Percentiles rank a stretch among this genome's conserved stretches.
phyloP scores from a whole-genome alignment of 352 stramenopile species.

The Phytophthora colocasiae region DNA sequence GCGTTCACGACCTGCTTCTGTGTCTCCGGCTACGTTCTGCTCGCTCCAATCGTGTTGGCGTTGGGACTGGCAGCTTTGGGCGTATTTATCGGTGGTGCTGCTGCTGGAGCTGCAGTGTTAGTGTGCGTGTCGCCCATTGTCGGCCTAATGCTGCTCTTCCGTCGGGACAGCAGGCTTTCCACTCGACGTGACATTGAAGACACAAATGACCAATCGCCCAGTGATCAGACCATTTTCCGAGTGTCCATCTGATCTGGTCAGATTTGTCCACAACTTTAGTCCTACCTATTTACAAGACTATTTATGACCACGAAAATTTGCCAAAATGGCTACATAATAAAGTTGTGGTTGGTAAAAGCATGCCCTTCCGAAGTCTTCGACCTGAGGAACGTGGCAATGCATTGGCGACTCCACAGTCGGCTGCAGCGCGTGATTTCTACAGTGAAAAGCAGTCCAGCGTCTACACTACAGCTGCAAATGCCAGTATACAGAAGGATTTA shows the following conservation, averaged over 20 bases:
- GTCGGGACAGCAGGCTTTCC: constrained; percentile 14
- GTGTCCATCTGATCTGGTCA: constrained; percentile 22
- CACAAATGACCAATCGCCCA: constrained; percentile 39
- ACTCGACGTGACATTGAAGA: constrained; percentile 34
- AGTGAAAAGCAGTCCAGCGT: constrained; percentile 57
- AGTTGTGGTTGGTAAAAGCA: constrained; percentile 23
- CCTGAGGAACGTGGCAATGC: constrained; percentile 57
- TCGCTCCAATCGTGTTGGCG: constrained; percentile 52
- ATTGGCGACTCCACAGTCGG: constrained; percentile 39
- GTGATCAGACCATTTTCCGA: constrained; percentile 38
- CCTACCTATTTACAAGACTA: constrained; percentile 21
- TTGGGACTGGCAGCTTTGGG: constrained; percentile 37
- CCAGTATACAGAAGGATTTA: constrained; percentile 73
- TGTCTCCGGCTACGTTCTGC: constrained; percentile 58
- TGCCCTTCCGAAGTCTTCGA: constrained; percentile 61
- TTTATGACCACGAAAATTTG: background rate
- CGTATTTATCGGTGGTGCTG: constrained; percentile 34
- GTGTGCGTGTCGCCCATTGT: constrained; percentile 41
- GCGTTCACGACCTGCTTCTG: constrained; percentile 76
- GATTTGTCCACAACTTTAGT: background rate
- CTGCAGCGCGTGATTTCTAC: constrained; percentile 68
- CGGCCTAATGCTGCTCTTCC: constrained; percentile 33
- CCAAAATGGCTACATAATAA: constrained; percentile 8
- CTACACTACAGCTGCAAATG: constrained; percentile 79
- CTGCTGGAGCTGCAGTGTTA: constrained; percentile 34